A percentile compares a stretch with the other conserved stretches of the same genome.
These are phyloP conservation scores for Leccinellum rugosiceps DNA, from an alignment of 768 basidiomycete species.

Conservation along the genomic window DNA sequence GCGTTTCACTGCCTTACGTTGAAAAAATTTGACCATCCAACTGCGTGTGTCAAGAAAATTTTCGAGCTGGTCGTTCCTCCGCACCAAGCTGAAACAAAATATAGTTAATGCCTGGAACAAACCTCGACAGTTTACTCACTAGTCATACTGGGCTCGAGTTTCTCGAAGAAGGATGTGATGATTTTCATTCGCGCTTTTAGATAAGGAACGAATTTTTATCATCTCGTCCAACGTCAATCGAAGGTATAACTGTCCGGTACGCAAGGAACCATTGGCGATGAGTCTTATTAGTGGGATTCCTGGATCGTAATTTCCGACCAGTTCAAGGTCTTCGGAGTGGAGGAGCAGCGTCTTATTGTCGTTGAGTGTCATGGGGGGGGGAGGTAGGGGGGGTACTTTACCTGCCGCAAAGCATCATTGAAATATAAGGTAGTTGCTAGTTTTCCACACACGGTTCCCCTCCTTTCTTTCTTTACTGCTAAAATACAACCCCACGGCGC, in stretches of 20 bases:
- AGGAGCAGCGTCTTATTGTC: slow-evolving; percentile 2
- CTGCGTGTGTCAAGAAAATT: background rate
- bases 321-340: background rate
- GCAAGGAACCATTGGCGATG: background rate
- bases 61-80: background rate
- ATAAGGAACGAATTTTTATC: background rate
- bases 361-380: slow-evolving; percentile 9
- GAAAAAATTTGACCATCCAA: background rate
- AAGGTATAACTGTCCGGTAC: slow-evolving; percentile 2
- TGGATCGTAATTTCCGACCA: background rate
- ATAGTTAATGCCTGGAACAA: background rate
- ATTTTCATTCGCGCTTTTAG: background rate
- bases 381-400: background rate
- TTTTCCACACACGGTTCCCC: too few relatives aligned
- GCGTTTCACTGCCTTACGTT: background rate
- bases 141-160: background rate
- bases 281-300: background rate
- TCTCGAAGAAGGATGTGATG: background rate
- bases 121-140: background rate
- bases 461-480: too few relatives aligned
- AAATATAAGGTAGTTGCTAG: too few relatives aligned
- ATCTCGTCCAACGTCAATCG: slow-evolving; percentile 8
- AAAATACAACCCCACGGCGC: slow-evolving; percentile 1
- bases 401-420: background rate
- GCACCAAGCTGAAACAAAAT: background rate